These are phyloP conservation scores for Sordariomycetes sp. DNA, from an alignment of 2,329 filamentous ascomycete species.

Conservation along the genomic window DNA sequence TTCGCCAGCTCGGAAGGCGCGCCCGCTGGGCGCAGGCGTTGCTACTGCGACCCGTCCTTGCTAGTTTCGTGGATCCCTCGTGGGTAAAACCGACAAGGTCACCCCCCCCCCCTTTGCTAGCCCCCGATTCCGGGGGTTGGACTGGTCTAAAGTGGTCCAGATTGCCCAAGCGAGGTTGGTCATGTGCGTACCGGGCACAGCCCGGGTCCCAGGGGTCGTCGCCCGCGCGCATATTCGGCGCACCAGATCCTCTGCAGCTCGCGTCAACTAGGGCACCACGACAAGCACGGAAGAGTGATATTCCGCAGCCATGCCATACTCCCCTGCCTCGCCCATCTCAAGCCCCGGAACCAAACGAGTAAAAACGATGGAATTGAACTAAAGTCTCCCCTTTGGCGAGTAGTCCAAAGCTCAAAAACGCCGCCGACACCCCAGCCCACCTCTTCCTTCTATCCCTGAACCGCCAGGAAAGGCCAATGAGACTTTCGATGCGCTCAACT, in stretches of 20 bases:
- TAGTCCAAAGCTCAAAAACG: not conserved
- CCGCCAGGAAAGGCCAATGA: not conserved
- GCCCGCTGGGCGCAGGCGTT: too few relatives aligned
- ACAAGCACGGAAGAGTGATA: not conserved
- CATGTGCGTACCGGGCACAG: too few relatives aligned
- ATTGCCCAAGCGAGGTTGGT: too few relatives aligned
- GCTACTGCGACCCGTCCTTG: too few relatives aligned
- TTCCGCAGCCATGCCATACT: not conserved
- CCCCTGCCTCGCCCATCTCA: not conserved
- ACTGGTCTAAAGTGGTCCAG: too few relatives aligned
- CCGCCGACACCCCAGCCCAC: not conserved
- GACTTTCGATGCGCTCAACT: conserved; percentile 1
- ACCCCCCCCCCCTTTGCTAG: too few relatives aligned
- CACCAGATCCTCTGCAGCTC: not conserved
- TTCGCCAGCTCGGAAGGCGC: too few relatives aligned
- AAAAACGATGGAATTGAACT: not conserved
- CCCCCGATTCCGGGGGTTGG: too few relatives aligned
- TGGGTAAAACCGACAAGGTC: too few relatives aligned
- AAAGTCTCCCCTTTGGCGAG: not conserved
- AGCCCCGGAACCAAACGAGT: not conserved
- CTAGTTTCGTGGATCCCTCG: too few relatives aligned
- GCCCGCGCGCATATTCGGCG: too few relatives aligned
- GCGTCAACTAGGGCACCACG: not conserved
- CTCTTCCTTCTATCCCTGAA: not conserved
- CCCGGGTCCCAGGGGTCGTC: too few relatives aligned